Conservation (phyloP, 441 rosid species). For the Bruguiera hainesii region DNA sequence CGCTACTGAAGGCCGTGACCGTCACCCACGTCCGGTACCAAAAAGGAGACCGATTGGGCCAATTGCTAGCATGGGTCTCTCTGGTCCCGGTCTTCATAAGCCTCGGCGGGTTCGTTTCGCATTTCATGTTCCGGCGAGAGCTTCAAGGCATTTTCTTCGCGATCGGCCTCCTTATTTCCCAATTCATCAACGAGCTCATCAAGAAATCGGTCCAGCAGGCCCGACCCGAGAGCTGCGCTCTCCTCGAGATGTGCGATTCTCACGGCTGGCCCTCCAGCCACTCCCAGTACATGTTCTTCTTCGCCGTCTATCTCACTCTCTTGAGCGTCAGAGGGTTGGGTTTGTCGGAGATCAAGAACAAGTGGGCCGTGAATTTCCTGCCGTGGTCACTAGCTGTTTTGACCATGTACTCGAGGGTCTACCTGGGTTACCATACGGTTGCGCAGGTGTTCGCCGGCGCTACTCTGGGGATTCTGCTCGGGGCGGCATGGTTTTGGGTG, state of each 20-base stretch:
- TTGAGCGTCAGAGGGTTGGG: slow-evolving; percentile 57
- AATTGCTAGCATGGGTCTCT: slow-evolving; percentile 90
- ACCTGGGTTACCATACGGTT: slow-evolving; percentile 81
- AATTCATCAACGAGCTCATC: slow-evolving; percentile 65
- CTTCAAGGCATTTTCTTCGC: slow-evolving; percentile 84
- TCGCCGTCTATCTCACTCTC: slow-evolving; percentile 55
- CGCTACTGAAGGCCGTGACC: slow-evolving; percentile 66
- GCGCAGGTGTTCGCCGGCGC: slow-evolving; percentile 89
- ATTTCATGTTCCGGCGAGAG: slow-evolving; percentile 90
- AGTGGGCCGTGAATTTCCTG: slow-evolving; percentile 36
- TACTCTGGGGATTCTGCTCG: slow-evolving; percentile 55
- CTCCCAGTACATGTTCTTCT: slow-evolving; percentile 86
- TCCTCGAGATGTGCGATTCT: slow-evolving; percentile 90
- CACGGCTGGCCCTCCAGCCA: slow-evolving; percentile 99
- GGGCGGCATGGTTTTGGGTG: slow-evolving; percentile 74
- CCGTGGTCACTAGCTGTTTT: slow-evolving; percentile 64
- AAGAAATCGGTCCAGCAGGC: slow-evolving; percentile 75
- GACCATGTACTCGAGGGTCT: slow-evolving; percentile 88
- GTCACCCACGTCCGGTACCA: slow-evolving; percentile 80
- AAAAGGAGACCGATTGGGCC: slow-evolving; percentile 70
- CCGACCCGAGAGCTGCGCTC: slow-evolving; percentile 71
- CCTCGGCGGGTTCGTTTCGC: slow-evolving; percentile 83
- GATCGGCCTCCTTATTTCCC: slow-evolving; percentile 70
- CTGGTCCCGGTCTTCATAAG: slow-evolving; percentile 81
- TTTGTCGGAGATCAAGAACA: slow-evolving; percentile 42